Evolutionary conservation across 768 basidiomycete genomes (phyloP).

Genomic region (Pleurotus platypus): DNA sequence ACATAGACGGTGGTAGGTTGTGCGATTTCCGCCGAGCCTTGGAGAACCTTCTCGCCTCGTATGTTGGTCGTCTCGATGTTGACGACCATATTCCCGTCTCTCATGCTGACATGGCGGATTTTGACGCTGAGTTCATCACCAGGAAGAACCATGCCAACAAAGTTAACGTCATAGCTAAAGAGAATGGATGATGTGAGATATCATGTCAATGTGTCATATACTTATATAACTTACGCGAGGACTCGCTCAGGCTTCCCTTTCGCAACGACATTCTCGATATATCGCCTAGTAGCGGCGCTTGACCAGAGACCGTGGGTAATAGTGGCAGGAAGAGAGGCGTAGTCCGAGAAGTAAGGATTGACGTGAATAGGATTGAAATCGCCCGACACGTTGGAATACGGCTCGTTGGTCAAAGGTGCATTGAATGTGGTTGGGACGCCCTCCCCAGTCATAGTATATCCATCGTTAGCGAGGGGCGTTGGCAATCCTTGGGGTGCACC

Average conservation of each 20-base stretch:
- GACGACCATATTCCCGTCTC: conserved; percentile 89
- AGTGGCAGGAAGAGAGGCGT: conserved; percentile 88
- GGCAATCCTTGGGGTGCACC: conserved; percentile 76
- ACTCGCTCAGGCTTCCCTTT: conserved; percentile 92
- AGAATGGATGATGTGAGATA: conserved; percentile 7
- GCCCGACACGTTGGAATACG: conserved; percentile 93
- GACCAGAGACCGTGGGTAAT: conserved; percentile 99
- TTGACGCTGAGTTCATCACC: conserved; percentile 83
- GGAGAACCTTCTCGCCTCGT: conserved; percentile 86
- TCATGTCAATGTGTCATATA: conserved; percentile 4
- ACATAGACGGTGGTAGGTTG: conserved; percentile 94
- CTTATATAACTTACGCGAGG: conserved; percentile 61
- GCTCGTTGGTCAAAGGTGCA: conserved; percentile 89
- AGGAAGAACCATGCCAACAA: conserved; percentile 96
- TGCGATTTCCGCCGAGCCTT: conserved; percentile 89
- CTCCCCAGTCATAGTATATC: conserved; percentile 77
- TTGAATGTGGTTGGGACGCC: conserved; percentile 63
- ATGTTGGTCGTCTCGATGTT: conserved; percentile 83
- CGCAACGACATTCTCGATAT: conserved; percentile 91
- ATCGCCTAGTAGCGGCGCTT: conserved; percentile 89
- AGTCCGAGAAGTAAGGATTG: conserved; percentile 97
- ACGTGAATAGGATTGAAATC: conserved; percentile 99
- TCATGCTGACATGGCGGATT: conserved; percentile 89
- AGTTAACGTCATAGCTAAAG: conserved; percentile 84
- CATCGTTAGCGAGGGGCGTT: conserved; percentile 76